Evolutionary conservation across 805 yeast genomes (phyloP).

Genomic region (Priceomyces fermenticarens): DNA sequence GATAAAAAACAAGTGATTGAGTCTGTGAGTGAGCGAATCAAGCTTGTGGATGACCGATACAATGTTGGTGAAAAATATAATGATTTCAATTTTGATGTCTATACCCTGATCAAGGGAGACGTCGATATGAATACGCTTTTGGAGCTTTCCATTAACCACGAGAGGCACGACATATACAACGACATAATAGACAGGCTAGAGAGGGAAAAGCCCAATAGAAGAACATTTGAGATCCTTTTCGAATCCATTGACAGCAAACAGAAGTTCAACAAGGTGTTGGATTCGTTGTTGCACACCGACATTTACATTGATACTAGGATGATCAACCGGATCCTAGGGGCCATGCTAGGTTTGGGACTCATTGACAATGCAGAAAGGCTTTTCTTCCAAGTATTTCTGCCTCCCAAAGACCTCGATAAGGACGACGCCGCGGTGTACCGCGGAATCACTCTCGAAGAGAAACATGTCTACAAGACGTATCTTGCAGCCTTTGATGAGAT

Average conservation of each 20-base stretch:
- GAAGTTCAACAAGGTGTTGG: conserved; percentile 4
- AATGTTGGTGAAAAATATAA: conserved; percentile 2
- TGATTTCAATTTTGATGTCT: conserved; percentile 19
- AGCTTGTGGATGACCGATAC: conserved; percentile 3
- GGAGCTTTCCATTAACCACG: conserved; percentile 27
- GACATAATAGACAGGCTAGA: conserved; percentile 16
- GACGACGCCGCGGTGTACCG: conserved; percentile 15
- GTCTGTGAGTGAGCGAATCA: conserved; percentile 8
- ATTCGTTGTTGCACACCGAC: conserved; percentile 3
- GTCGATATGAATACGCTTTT: conserved; percentile 25
- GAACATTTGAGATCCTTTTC: conserved; percentile 16
- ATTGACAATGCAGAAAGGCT: conserved; percentile 10
- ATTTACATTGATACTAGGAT: conserved; percentile 15
- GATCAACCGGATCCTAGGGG: conserved; percentile 15
- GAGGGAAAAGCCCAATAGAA: conserved; percentile 10
- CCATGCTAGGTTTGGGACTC: conserved; percentile 10
- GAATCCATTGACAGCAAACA: conserved; percentile 4
- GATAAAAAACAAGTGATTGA: conserved; percentile 23
- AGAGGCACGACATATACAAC: conserved; percentile 15
- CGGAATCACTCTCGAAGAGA: conserved; percentile 21
- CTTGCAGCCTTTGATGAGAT: conserved; percentile 14
- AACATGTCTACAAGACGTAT: conserved; percentile 11
- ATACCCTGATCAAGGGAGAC: conserved; percentile 13
- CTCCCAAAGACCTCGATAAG: neutral
- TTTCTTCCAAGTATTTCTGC: conserved; percentile 5